A percentile compares a stretch with the other conserved stretches of the same genome.
These are phyloP conservation scores for Rhizopus delemar DNA, from an alignment of 371 early-diverging fungal species.

Conservation along the genomic window DNA sequence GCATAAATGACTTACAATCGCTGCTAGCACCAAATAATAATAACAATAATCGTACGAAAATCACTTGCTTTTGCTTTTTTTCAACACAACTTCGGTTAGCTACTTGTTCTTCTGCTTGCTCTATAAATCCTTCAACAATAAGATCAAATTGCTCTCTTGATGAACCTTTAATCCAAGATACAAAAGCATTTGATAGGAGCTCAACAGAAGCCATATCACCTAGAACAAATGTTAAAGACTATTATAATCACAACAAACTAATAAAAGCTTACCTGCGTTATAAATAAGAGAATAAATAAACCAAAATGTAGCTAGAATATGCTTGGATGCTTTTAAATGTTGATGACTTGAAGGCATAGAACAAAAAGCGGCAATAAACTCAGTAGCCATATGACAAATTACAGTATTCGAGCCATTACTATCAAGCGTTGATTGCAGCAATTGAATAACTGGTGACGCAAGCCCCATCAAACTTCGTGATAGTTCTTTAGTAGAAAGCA, in stretches of 20 bases:
- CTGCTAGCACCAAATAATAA: conserved; percentile 14
- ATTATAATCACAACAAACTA: background rate
- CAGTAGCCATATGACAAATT: conserved; percentile 27
- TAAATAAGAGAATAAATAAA: conserved; percentile 30
- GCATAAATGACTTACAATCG: conserved; percentile 18
- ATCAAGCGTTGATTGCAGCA: conserved; percentile 20
- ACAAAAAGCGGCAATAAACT: conserved; percentile 39
- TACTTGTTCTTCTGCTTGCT: conserved; percentile 31
- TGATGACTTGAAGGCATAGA: conserved; percentile 31
- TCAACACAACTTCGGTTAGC: conserved; percentile 15
- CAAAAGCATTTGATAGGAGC: conserved; percentile 25
- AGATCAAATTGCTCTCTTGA: conserved; percentile 33
- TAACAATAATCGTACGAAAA: conserved; percentile 36
- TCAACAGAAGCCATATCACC: conserved; percentile 21
- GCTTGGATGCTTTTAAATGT: conserved; percentile 27
- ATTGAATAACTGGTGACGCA: conserved; percentile 26
- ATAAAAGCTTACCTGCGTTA: conserved; percentile 15
- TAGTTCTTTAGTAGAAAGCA: conserved; percentile 21
- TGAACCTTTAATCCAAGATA: conserved; percentile 30
- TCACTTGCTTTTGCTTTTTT: conserved; percentile 29
- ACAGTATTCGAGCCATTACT: background rate
- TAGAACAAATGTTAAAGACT: background rate
- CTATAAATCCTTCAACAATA: conserved; percentile 26
- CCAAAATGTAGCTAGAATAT: conserved; percentile 36
- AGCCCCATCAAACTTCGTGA: conserved; percentile 21